phyloP scores from a whole-genome alignment of 495 filamentous ascomycete species.

The Corynascus novoguineensis region DNA sequence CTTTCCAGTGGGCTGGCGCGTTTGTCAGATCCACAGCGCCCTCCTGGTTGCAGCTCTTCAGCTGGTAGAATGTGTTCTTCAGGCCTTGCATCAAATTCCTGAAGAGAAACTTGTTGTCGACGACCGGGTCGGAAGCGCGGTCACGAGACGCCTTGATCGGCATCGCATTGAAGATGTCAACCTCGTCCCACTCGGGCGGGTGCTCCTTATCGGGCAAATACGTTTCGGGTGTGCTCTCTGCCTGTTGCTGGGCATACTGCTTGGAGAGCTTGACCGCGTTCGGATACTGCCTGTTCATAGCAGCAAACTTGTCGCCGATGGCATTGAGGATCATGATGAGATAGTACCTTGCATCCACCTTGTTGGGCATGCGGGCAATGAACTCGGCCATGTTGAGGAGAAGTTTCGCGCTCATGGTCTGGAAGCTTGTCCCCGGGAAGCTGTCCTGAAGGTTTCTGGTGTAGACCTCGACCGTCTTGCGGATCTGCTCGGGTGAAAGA shows the following conservation, averaged over 20 bases:
- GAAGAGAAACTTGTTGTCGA: constrained; percentile 97
- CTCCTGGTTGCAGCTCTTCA: constrained; percentile 74
- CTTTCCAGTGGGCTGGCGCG: constrained; percentile 85
- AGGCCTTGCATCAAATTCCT: constrained; percentile 96
- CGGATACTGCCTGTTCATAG: constrained; percentile 92
- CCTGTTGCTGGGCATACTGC: constrained; percentile 57
- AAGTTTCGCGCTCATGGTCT: constrained; percentile 98
- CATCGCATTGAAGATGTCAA: constrained; percentile 92
- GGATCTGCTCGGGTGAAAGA: constrained; percentile 78
- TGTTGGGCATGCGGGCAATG: constrained; percentile 86
- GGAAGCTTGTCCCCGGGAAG: constrained; percentile 96
- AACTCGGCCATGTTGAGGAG: constrained; percentile 96
- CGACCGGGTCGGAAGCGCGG: constrained; percentile 83
- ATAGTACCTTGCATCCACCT: constrained; percentile 89
- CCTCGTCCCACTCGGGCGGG: constrained; percentile 91
- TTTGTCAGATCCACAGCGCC: constrained; percentile 68
- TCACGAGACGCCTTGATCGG: constrained; percentile 95
- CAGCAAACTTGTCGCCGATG: constrained; percentile 95
- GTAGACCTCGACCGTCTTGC: constrained; percentile 92
- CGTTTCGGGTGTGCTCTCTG: constrained; percentile 67
- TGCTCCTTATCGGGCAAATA: constrained; percentile 75
- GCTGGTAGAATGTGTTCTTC: constrained; percentile 93
- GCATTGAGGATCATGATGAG: constrained; percentile 96
- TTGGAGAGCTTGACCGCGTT: constrained; percentile 91
- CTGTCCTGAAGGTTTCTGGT: constrained; percentile 93